Evolutionary conservation across 441 rosid genomes (phyloP), one percentile per base, ranked within the genome.

Genomic region (Brassica balearica): DNA sequence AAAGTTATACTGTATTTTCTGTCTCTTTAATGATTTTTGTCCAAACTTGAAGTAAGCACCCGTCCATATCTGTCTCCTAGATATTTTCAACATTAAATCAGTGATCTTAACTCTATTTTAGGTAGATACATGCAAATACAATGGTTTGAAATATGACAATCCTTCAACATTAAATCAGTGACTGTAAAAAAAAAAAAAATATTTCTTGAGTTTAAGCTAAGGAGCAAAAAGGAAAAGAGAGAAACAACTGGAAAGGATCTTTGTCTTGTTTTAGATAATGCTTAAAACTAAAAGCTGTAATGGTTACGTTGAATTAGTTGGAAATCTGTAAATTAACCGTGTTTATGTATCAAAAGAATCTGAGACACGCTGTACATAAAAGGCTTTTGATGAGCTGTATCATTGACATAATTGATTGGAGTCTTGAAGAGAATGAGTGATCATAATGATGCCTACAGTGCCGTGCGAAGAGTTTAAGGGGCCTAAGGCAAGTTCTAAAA

Each of bases 11-110:
- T 19, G 22, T 7, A 48, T 68, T 41, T 68, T 2, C 23, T 20
- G 20, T 74, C 5, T 58, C 2, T 12, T 4, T 59, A 46, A 78
- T 59, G 62, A 78, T 46, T 66, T 70, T 72, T 78, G 73, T 77
- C 63, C 46, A 38, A 46, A 72, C 68, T 59, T 67, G 81, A 78
- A 59, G 77, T 43, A 72, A 77, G 41, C 71, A 77, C 55, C 41
- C 8, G 68, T 72, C 77, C 59, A 41, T 77, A 53, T 72, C 72
- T 72, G 77, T 66, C 81, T 46, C 68, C 9, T 78, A 5, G 41
- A 38, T 46, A 46, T 46, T 46, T 46, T 46, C 55, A 46, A 46
- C 15, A 46, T 12, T 46, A 46, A 46, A 12, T 12, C 53, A 11
- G 7, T 46, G 53, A 12, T 46, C 12, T 46, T 46, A 11, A 46